phyloP scores from a whole-genome alignment of 257 asterid genomes.

The Marsdenia floribunda region DNA sequence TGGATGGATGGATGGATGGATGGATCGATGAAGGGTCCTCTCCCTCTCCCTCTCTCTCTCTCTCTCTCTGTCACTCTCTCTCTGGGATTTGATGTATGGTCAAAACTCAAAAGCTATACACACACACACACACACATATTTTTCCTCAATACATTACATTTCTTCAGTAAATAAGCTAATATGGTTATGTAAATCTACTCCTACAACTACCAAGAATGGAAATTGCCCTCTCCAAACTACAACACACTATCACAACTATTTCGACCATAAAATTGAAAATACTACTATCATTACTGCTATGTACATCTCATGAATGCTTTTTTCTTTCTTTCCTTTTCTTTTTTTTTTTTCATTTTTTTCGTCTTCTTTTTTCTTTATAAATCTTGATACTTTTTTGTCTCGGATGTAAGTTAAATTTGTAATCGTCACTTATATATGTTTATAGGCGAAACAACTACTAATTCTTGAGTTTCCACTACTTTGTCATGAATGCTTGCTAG shows the following conservation, averaged over 20 bases:
- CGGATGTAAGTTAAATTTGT: no score
- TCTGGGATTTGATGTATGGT: conserved; percentile 14
- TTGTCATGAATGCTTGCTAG: no score
- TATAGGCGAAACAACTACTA: no score
- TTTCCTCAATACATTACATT: not conserved
- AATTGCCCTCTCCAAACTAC: not conserved
- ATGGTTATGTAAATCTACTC: conserved; percentile 14
- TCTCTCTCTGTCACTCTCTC: conserved; percentile 11
- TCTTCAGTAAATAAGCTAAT: conserved; percentile 9
- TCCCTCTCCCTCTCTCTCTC: conserved; percentile 1
- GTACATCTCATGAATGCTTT: not conserved
- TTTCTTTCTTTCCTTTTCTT: no score
- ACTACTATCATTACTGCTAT: not conserved
- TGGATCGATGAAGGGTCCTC: not conserved
- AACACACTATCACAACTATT: not conserved
- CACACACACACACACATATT: no score
- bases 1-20: not conserved
- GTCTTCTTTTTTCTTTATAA: no score
- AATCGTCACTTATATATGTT: no score
- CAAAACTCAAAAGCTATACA: conserved; percentile 11
- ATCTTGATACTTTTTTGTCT: no score
- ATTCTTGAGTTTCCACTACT: no score
- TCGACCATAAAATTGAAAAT: no score
- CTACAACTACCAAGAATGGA: conserved; percentile 5
- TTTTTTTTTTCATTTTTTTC: no score